Evolutionary conservation across 768 basidiomycete genomes (phyloP), one percentile per base, ranked within the genome.

Genomic region (Termitomyces heimii): DNA sequence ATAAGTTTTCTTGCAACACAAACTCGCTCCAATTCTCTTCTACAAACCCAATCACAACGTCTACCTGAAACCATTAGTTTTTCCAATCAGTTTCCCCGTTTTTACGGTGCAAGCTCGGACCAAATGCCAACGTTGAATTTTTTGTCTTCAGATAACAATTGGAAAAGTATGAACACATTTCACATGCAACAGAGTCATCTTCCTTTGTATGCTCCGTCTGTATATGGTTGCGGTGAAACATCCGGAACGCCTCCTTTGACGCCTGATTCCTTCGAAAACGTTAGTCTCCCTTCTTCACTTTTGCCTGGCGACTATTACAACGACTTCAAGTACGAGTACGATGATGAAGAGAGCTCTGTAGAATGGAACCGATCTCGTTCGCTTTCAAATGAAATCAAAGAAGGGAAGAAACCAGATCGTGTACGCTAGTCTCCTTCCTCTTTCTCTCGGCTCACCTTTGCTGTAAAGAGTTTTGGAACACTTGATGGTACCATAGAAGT

Each of bases 381-480:
- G 1, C 58, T 65, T 29, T 70, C 68, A 22, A 62, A 60, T 39
- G 73, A 72, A 63, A 70, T 75, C 47, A 71, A 70, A 58, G 70
- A 74, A 60, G 75, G 75, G 24, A 76, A 76, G 66, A 70, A 67
- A 54, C 73, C 74, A 7, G 71, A 64, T 52, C 69, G 67, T 31
- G 54, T 63, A 62, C 35, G 73, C 70, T 61, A 18, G 68, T 64
- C 12, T 49, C 28, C 14, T 32, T 48, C 44, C 18, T 43, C 43
- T 29, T 13, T 51, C 20, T 34, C 20, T 13, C 31, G n/a, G 22
- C 37, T 59, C 61, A 69, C 47, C 14, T n/a, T 18, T 24, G 35
- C 26, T 40, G 34, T 26, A 5, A 34, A 63, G 62, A 53, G 51
- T 53, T 57, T 57, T 22, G 60, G 55, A 39, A 50, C 53, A 24